Percentiles rank a stretch among this genome's conserved stretches.
Evolutionary conservation across 257 asterid genomes (phyloP).

Genomic region (Nicotiana tomentosiformis): DNA sequence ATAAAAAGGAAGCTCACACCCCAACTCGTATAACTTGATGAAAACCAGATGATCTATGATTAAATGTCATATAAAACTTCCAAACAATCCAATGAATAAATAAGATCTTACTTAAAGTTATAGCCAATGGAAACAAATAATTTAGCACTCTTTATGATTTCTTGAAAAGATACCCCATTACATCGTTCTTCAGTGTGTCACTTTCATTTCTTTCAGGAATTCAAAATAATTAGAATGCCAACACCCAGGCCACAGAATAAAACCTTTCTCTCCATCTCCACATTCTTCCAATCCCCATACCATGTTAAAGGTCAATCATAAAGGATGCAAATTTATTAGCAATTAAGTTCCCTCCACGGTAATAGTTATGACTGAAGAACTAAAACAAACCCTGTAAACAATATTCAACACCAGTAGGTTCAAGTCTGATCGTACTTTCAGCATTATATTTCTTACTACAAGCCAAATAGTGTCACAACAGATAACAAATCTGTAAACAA

Average conservation of each 20-base stretch:
- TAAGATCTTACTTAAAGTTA: neutral
- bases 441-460: neutral
- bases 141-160: neutral
- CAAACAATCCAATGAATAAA: neutral
- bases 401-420: neutral
- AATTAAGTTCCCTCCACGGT: neutral
- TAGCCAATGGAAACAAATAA: neutral
- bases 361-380: neutral
- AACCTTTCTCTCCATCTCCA: neutral
- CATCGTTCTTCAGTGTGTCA: neutral
- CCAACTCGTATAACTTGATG: neutral
- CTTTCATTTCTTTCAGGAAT: neutral
- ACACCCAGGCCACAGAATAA: neutral
- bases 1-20: neutral
- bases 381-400: neutral
- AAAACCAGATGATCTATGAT: neutral
- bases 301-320: neutral
- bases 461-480: neutral
- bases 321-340: neutral
- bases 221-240: neutral
- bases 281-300: neutral
- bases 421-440: neutral
- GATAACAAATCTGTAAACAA: neutral
- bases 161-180: neutral
- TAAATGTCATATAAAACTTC: neutral